Base-by-base conservation (phyloP, 495 filamentous ascomycete genomes). In the Cairneyella variabilis region DNA sequence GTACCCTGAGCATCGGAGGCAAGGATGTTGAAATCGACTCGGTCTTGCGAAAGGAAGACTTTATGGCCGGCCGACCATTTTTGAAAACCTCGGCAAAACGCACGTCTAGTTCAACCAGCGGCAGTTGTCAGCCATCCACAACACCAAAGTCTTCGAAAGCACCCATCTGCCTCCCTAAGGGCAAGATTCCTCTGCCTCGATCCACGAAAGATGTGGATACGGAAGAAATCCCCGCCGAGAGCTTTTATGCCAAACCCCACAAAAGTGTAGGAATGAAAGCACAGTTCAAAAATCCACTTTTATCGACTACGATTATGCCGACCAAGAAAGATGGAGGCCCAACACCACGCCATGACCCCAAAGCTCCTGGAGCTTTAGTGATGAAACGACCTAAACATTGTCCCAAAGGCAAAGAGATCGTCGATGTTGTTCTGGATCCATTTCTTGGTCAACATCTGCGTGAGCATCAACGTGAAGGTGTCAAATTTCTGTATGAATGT, bases 351-450 rank as follows among this genome's bases (percentile, higher is more conserved):
- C 85, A 91, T 69, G 79, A 88, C 54, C 85, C 85, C 0, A 71
- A 66, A 14, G 75, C 77, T 7, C 66, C 76, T 23, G 76, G 75
- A 14, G 84, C 88, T 8, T 65, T 91, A 50, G 78, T 91, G 3
- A 89, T 91, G 88, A 80, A 76, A 51, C 71, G 85, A 36, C 83
- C 82, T 0, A 67, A 10, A 60, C 26, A 67, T 54, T 42, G 73
- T 74, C 81, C 82, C 0, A 78, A 75, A 32, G 85, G 84, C 0
- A 89, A 84, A 61, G 73, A 77, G 40, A 69, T 90, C 39, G 88
- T 92, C 0, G 88, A 91, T 66, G 87, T 92, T 2, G 88, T 92
- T 3, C 78, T 92, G 1, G 88, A 92, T 68, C 88, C 88, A 10
- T 65, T 86, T 23, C 66, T 92, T n/a, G 62, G 67, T 0, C 79